These are phyloP conservation scores for Wickerhamiella kazuoi DNA, from an alignment of 805 yeast species.

Conservation along the genomic window DNA sequence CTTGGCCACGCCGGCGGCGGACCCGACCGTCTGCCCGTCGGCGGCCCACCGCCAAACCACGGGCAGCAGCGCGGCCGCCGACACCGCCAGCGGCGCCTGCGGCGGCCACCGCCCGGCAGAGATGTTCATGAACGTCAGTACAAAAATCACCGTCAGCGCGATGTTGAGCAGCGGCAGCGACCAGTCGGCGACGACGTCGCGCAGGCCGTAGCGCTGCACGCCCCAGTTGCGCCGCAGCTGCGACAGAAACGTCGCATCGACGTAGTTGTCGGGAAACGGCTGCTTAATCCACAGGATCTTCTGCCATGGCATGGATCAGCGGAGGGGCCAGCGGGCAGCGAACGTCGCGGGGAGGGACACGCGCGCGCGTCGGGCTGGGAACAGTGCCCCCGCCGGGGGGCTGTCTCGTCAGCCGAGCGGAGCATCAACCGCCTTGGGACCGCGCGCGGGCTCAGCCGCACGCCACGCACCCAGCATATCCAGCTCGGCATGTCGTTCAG, in stretches of 20 bases:
- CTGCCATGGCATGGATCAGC: conserved; percentile 36
- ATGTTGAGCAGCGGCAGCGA: conserved; percentile 49
- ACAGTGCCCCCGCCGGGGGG: no score
- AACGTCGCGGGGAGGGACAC: no score
- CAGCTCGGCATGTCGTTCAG: no score
- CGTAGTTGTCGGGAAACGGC: conserved; percentile 81
- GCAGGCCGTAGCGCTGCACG: conserved; percentile 46
- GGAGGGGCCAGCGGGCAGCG: no score
- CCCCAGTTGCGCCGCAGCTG: conserved; percentile 63
- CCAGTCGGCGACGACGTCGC: conserved; percentile 53
- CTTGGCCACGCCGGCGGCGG: conserved; percentile 27
- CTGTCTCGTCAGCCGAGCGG: no score
- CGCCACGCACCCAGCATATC: no score
- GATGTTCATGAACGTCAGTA: conserved; percentile 47
- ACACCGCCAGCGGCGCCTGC: conserved; percentile 13
- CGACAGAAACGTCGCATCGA: conserved; percentile 64
- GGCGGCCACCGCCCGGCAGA: conserved; percentile 19
- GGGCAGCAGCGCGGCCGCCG: conserved; percentile 4
- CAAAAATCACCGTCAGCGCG: conserved; percentile 43
- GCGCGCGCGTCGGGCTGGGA: no score
- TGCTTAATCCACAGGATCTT: conserved; percentile 72
- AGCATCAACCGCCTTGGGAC: no score
- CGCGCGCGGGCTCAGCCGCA: no score
- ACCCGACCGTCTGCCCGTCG: conserved; percentile 2
- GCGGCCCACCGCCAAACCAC: conserved; percentile 17